Percentiles rank a stretch among this genome's conserved stretches.
phyloP scores from a whole-genome alignment of 177 flowering plant genomes.

The Telopea speciosissima region DNA sequence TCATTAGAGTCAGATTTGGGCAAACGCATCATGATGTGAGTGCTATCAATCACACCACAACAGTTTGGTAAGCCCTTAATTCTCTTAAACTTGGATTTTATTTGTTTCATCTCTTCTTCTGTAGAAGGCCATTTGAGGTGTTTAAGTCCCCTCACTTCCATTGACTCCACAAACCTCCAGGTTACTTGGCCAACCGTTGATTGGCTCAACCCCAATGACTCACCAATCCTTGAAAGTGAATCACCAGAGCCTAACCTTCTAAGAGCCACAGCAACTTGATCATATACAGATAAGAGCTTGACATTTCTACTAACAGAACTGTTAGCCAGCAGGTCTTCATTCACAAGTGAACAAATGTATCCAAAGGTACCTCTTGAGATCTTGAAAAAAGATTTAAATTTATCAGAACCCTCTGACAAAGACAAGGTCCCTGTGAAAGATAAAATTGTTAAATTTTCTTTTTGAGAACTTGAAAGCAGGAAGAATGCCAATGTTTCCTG shows the following conservation, averaged over 20 bases:
- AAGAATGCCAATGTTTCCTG: too few relatives aligned
- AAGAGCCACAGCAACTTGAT: slow-evolving; percentile 77
- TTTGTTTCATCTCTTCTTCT: slow-evolving; percentile 43
- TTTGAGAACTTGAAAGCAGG: too few relatives aligned
- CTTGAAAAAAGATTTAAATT: slow-evolving; percentile 52
- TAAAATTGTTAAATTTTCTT: neutral
- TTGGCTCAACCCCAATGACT: slow-evolving; percentile 58
- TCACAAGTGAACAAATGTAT: slow-evolving; percentile 75
- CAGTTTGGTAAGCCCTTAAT: slow-evolving; percentile 82
- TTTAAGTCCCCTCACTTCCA: slow-evolving; percentile 62
- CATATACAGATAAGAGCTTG: slow-evolving; percentile 39
- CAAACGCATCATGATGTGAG: slow-evolving; percentile 64
- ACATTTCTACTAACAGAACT: slow-evolving; percentile 40
- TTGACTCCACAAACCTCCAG: slow-evolving; percentile 78
- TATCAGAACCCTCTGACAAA: slow-evolving; percentile 33
- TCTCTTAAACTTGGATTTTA: slow-evolving; percentile 60
- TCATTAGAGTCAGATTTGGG: slow-evolving; percentile 41
- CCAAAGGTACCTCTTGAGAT: slow-evolving; percentile 65
- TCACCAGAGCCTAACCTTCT: slow-evolving; percentile 79
- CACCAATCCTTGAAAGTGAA: slow-evolving; percentile 52
- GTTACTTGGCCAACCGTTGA: slow-evolving; percentile 74
- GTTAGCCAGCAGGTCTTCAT: slow-evolving; percentile 53
- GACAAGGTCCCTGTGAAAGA: slow-evolving; percentile 43
- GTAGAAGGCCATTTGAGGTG: slow-evolving; percentile 73
- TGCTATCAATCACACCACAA: slow-evolving; percentile 75